phyloP scores from a whole-genome alignment of 495 filamentous ascomycete genomes.

The Cercophora samala region DNA sequence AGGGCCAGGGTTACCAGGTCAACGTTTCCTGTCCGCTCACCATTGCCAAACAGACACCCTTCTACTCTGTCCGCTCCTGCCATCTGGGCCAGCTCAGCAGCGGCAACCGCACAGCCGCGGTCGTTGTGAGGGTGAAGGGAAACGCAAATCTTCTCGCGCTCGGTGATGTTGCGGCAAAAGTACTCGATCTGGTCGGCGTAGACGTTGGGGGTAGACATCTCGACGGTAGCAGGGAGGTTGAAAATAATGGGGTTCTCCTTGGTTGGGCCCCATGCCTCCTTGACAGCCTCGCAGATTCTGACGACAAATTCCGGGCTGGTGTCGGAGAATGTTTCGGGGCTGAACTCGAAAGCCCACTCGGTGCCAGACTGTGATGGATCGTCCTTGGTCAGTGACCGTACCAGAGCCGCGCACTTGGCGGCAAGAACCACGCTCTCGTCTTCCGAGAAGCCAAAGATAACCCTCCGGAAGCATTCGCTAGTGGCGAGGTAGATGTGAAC shows the following conservation, averaged over 20 bases:
- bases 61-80: constrained; percentile 95
- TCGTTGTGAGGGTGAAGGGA: constrained; percentile 94
- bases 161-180: constrained; percentile 79
- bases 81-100: constrained; percentile 90
- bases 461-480: constrained; percentile 83
- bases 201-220: constrained; percentile 92
- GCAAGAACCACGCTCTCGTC: constrained; percentile 79
- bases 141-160: constrained; percentile 78
- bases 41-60: constrained; percentile 93
- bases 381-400: constrained; percentile 91
- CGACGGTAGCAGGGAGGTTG: constrained; percentile 95
- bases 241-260: constrained; percentile 87
- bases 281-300: constrained; percentile 87
- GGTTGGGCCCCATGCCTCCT: constrained; percentile 87
- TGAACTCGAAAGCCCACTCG: constrained; percentile 94
- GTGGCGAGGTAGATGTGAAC: constrained; percentile 96
- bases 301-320: constrained; percentile 80
- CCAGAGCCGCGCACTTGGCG: constrained; percentile 80
- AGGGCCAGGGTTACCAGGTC: constrained; percentile 91
- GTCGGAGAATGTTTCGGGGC: constrained; percentile 94
- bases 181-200: constrained; percentile 97
- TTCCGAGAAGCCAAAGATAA: constrained; percentile 85
- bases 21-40: constrained; percentile 93
- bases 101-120: constrained; percentile 81
- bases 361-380: constrained; percentile 72